phyloP scores from a whole-genome alignment of 2,329 filamentous ascomycete species.

The Colletotrichum orchidophilum region DNA sequence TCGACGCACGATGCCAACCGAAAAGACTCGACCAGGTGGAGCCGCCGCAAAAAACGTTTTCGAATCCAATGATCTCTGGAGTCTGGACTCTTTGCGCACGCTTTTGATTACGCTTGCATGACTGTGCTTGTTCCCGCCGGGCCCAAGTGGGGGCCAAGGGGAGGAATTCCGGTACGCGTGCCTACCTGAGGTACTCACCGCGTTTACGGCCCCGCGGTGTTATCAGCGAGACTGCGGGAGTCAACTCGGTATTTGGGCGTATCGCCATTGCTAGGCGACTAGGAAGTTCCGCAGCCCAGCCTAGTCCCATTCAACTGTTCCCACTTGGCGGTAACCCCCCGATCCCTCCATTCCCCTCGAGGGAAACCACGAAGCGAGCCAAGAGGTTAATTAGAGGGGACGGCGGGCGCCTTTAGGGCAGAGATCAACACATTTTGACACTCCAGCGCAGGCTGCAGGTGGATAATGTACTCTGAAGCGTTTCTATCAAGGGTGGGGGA shows the following conservation, averaged over 20 bases:
- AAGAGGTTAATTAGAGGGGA: slow-evolving; percentile 23
- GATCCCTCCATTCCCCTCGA: not conserved
- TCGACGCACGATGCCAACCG: not conserved
- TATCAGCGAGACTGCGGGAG: slow-evolving; percentile 6
- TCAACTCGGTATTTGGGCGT: slow-evolving; percentile 14
- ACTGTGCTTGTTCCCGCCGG: slow-evolving; percentile 22
- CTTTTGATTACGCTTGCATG: slow-evolving; percentile 3
- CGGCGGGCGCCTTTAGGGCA: not conserved
- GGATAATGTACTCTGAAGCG: not conserved
- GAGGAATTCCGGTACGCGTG: not conserved
- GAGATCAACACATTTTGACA: not conserved
- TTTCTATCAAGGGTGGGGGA: not conserved
- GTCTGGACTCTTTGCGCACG: not conserved
- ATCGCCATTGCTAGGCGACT: not conserved
- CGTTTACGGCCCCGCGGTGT: not conserved
- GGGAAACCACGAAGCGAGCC: not conserved
- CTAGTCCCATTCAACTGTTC: not conserved
- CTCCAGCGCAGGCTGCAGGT: not conserved
- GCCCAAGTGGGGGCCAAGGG: slow-evolving; percentile 3
- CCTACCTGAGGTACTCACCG: not conserved
- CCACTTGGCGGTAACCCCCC: not conserved
- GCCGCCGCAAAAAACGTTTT: slow-evolving; percentile 5
- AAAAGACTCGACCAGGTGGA: not conserved
- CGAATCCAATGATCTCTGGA: not conserved
- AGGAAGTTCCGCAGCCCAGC: not conserved